Evolutionary conservation across 495 filamentous ascomycete species (phyloP).

Genomic region (Monascus purpureus): DNA sequence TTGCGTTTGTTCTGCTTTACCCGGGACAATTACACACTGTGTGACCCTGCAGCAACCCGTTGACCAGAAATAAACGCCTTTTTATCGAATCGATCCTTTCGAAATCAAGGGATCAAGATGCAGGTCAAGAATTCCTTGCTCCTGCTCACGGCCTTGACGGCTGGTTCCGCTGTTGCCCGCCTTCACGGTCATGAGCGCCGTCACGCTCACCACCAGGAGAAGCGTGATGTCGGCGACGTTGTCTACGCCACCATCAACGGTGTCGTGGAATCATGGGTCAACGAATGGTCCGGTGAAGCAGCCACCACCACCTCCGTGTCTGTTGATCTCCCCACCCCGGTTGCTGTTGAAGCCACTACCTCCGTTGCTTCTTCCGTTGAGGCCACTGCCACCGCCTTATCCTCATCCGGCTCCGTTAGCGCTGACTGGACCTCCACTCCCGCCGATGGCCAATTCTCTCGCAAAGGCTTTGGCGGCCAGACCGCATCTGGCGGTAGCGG

Average conservation of each 20-base stretch:
- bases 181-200: slow-evolving; percentile 34
- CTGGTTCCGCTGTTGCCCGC: slow-evolving; percentile 27
- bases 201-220: slow-evolving; percentile 16
- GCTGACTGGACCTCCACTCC: slow-evolving; percentile 15
- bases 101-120: slow-evolving; percentile 25
- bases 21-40: too few species aligned
- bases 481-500: slow-evolving; percentile 10
- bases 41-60: too few species aligned
- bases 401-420: slow-evolving; percentile 10
- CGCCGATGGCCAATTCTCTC: slow-evolving; percentile 11
- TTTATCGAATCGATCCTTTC: slow-evolving; percentile 4
- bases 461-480: slow-evolving; percentile 16
- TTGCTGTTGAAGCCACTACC: slow-evolving; percentile 4
- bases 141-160: slow-evolving; percentile 27
- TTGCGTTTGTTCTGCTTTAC: too few species aligned
- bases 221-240: slow-evolving; percentile 29
- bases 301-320: slow-evolving; percentile 12
- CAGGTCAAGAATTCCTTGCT: slow-evolving; percentile 28
- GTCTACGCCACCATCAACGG: slow-evolving; percentile 53
- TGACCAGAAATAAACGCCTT: too few species aligned
- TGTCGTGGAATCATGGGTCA: slow-evolving; percentile 45
- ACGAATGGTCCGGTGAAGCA: slow-evolving; percentile 39
- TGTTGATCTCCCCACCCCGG: background rate
- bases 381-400: slow-evolving; percentile 10
- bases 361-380: slow-evolving; percentile 3